Evolutionary conservation across 2,329 filamentous ascomycete genomes (phyloP).

Genomic region (Blastomyces silverae): DNA sequence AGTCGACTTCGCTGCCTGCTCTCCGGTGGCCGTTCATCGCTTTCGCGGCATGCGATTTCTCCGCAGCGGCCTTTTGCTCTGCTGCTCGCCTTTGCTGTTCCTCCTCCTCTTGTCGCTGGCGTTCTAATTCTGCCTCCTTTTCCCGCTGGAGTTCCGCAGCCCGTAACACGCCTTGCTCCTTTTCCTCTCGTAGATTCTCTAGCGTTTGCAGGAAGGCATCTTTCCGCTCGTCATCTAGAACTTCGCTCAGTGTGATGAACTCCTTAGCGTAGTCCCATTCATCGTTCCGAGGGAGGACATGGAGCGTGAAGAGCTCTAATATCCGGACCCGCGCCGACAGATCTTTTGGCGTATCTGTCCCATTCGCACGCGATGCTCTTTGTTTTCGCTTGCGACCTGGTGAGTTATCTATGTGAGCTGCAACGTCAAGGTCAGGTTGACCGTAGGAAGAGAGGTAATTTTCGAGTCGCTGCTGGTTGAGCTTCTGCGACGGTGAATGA

Average conservation of each 20-base stretch:
- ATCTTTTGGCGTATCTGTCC: slow-evolving; percentile 75
- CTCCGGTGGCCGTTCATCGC: slow-evolving; percentile 37
- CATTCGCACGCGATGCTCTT: slow-evolving; percentile 44
- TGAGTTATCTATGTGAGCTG: slow-evolving; percentile 51
- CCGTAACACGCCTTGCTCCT: slow-evolving; percentile 60
- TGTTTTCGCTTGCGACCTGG: slow-evolving; percentile 30
- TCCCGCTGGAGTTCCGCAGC: slow-evolving; percentile 58
- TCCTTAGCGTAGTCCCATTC: slow-evolving; percentile 95
- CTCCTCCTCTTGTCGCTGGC: slow-evolving; percentile 35
- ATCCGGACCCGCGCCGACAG: slow-evolving; percentile 82
- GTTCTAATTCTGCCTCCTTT: slow-evolving; percentile 50
- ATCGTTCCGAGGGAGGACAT: slow-evolving; percentile 85
- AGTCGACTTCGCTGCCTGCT: slow-evolving; percentile 61
- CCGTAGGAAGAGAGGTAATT: slow-evolving; percentile 75
- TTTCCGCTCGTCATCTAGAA: slow-evolving; percentile 84
- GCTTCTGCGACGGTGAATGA: slow-evolving; percentile 74
- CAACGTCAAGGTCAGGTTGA: slow-evolving; percentile 65
- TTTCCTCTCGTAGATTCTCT: slow-evolving; percentile 76
- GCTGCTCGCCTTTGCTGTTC: slow-evolving; percentile 35
- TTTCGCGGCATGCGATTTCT: slow-evolving; percentile 34
- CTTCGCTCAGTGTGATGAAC: slow-evolving; percentile 78
- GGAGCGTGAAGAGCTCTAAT: slow-evolving; percentile 88
- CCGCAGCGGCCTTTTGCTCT: slow-evolving; percentile 26
- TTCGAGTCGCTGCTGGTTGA: slow-evolving; percentile 85
- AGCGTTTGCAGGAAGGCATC: slow-evolving; percentile 84